Conservation (phyloP, 1,139 yeast species). For the Yamadazyma diospyri region DNA sequence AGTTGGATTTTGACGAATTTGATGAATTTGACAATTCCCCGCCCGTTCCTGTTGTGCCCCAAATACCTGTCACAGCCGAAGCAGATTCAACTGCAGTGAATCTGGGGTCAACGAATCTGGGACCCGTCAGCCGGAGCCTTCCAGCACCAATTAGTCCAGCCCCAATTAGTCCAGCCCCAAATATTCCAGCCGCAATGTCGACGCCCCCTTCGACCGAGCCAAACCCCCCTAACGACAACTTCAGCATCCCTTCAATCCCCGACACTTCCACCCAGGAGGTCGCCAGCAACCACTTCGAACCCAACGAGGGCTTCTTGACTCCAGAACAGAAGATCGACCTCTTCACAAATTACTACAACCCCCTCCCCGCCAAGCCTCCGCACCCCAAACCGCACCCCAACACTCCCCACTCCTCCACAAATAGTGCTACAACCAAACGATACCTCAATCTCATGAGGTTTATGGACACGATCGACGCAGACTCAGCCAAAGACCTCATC, state of each 20-base stretch:
- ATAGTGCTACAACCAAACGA: background rate
- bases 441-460: constrained; percentile 1
- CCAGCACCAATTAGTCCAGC: no score
- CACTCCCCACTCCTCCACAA: background rate
- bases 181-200: no score
- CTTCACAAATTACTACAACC: constrained; percentile 20
- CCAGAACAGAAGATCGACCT: constrained; percentile 27
- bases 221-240: no score
- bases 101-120: no score
- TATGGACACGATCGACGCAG: background rate
- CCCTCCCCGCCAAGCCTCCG: constrained; percentile 10
- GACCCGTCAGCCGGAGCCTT: no score
- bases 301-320: constrained; percentile 25
- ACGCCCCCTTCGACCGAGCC: no score
- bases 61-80: no score
- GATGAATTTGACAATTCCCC: constrained; percentile 5
- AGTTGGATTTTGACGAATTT: constrained; percentile 3
- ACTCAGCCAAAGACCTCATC: background rate
- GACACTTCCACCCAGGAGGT: constrained; percentile 7
- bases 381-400: background rate
- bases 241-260: no score
- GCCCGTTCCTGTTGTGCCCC: no score
- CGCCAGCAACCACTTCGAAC: constrained; percentile 10
- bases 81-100: no score
- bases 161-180: no score